phyloP scores from a whole-genome alignment of 306 rosid species.

The Medicago arabica region DNA sequence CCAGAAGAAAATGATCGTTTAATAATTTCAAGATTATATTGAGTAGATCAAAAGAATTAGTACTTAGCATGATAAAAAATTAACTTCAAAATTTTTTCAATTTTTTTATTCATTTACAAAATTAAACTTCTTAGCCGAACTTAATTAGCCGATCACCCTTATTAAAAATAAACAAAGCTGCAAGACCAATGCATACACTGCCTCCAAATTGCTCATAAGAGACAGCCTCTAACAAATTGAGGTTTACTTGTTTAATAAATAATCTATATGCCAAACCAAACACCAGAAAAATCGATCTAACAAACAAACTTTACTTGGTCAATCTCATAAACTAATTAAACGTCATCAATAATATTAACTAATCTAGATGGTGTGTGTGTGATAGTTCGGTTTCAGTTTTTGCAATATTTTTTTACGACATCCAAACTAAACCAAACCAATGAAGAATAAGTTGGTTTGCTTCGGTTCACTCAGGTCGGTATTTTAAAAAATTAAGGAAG shows the following conservation, averaged over 20 bases:
- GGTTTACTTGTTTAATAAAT: neutral
- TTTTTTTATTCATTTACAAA: neutral
- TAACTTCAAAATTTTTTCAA: no score
- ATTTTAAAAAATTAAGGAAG: no score
- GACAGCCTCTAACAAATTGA: slow-evolving; percentile 15
- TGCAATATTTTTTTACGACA: no score
- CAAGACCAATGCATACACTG: neutral
- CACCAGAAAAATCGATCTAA: slow-evolving; percentile 13
- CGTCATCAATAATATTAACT: neutral
- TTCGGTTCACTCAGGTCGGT: no score
- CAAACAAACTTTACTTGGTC: slow-evolving; percentile 42
- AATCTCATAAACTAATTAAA: slow-evolving; percentile 27
- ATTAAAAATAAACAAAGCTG: neutral
- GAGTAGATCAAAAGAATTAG: no score
- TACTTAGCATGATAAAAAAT: no score
- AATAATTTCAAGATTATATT: no score
- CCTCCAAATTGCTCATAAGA: slow-evolving; percentile 13
- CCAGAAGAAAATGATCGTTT: neutral
- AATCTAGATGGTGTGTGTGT: no score
- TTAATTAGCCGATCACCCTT: neutral
- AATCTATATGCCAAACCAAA: slow-evolving; percentile 33
- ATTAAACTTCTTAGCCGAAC: neutral
- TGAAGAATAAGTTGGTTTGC: no score
- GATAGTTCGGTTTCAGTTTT: no score
- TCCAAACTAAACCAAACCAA: no score